A percentile compares a stretch with the other conserved stretches of the same genome.
phyloP scores from a whole-genome alignment of 2,329 filamentous ascomycete genomes.

The Neofusicoccum laricinum region DNA sequence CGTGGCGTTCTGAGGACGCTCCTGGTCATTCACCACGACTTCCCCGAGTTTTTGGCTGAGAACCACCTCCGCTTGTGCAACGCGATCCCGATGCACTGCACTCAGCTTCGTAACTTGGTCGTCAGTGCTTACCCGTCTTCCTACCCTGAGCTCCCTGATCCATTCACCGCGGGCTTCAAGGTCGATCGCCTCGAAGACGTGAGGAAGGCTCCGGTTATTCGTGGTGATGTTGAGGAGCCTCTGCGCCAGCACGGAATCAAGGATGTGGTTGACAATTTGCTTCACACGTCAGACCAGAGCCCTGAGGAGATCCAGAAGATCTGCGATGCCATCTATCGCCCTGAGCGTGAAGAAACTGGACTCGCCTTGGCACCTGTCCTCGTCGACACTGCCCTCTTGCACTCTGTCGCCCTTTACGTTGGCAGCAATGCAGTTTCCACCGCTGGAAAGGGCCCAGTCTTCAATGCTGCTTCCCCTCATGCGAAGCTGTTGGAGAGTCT shows the following conservation, averaged over 20 bases:
- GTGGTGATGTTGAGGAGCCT: constrained; percentile 59
- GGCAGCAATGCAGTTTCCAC: constrained; percentile 68
- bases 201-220: constrained; percentile 62
- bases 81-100: constrained; percentile 77
- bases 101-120: constrained; percentile 84
- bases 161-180: constrained; percentile 69
- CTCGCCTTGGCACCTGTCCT: constrained; percentile 66
- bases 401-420: constrained; percentile 80
- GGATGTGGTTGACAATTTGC: constrained; percentile 49
- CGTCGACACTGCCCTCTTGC: constrained; percentile 69
- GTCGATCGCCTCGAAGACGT: constrained; percentile 74
- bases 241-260: constrained; percentile 52
- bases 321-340: constrained; percentile 66
- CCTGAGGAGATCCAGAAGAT: constrained; percentile 75
- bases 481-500: constrained; percentile 73
- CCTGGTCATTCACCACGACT: constrained; percentile 87
- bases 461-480: constrained; percentile 64
- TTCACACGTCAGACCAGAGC: constrained; percentile 56
- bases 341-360: constrained; percentile 57
- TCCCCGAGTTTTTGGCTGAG: constrained; percentile 85
- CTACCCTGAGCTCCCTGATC: constrained; percentile 70
- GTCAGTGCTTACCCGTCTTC: constrained; percentile 74
- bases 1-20: constrained; percentile 79
- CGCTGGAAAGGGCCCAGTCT: constrained; percentile 60
- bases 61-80: constrained; percentile 81